Conservation (phyloP, 2,329 filamentous ascomycete genomes). For the Tolypocladium cylindrosporum region DNA sequence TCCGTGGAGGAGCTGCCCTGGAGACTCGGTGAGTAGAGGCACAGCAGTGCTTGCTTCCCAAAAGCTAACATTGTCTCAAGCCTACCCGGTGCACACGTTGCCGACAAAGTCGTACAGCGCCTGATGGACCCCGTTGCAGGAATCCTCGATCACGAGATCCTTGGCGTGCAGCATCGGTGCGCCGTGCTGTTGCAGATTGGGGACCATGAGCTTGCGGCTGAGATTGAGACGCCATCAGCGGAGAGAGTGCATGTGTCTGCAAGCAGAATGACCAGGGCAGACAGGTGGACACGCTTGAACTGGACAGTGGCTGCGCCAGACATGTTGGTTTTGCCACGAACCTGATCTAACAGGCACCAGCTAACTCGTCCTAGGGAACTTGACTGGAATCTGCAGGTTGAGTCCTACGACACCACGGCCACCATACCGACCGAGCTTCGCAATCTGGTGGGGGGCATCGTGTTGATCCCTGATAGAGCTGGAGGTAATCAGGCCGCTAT, state of each 20-base stretch:
- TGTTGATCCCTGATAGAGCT: constrained; percentile 2
- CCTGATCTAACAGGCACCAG: not conserved
- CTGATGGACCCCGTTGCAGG: constrained; percentile 2
- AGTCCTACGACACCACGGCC: constrained; percentile 10
- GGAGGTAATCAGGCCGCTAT: not conserved
- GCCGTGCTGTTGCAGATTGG: constrained; percentile 11
- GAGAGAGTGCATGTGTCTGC: constrained; percentile 12
- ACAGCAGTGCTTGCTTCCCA: not conserved
- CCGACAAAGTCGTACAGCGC: constrained; percentile 3
- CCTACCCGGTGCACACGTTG: constrained; percentile 1
- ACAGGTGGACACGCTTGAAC: constrained; percentile 14
- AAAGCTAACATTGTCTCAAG: constrained; percentile 3
- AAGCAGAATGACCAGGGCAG: constrained; percentile 10
- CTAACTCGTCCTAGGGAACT: constrained; percentile 12
- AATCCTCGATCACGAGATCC: constrained; percentile 5
- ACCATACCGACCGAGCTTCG: constrained; percentile 10
- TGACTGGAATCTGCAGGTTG: constrained; percentile 24
- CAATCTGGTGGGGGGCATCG: constrained; percentile 11
- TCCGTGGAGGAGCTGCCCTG: constrained; percentile 18
- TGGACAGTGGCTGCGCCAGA: constrained; percentile 25
- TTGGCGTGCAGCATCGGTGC: constrained; percentile 7
- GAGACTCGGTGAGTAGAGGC: constrained; percentile 12
- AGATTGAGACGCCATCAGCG: constrained; percentile 3
- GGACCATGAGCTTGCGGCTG: constrained; percentile 11
- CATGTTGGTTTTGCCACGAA: constrained; percentile 14